Conservation (phyloP, 2,329 filamentous ascomycete genomes). For the Conoideocrella luteorostrata region DNA sequence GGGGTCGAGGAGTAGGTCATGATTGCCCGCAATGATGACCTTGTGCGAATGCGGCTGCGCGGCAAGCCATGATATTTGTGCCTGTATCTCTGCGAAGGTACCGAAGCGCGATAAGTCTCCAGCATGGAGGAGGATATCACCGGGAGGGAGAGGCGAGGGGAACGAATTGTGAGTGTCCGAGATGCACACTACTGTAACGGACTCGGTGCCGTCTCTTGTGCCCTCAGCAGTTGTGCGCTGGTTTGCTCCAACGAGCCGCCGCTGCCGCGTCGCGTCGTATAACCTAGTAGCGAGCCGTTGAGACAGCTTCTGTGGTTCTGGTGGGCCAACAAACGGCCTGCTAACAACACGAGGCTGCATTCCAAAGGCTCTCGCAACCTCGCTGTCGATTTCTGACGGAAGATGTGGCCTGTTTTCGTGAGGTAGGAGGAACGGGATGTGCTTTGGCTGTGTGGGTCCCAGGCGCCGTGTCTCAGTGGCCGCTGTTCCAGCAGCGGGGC, state of each 20-base stretch:
- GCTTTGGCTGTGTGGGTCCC: no score
- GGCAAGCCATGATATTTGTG: conserved; percentile 33
- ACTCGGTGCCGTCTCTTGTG: not conserved
- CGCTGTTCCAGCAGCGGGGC: no score
- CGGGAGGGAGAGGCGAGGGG: conserved; percentile 27
- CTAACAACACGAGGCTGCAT: not conserved
- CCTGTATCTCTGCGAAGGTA: conserved; percentile 31
- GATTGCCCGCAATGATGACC: conserved; percentile 40
- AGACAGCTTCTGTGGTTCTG: not conserved
- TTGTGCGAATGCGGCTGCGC: conserved; percentile 34
- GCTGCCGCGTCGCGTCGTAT: not conserved
- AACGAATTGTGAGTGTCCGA: conserved; percentile 39
- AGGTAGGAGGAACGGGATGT: no score
- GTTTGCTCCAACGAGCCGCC: not conserved
- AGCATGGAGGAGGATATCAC: conserved; percentile 42
- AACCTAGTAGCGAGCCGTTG: not conserved
- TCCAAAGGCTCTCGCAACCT: no score
- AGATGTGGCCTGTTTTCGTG: no score
- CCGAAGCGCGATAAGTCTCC: conserved; percentile 41
- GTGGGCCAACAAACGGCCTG: not conserved
- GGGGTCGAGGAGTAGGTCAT: conserved; percentile 30
- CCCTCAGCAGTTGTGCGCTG: not conserved
- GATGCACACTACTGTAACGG: conserved; percentile 29
- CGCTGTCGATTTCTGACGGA: no score
- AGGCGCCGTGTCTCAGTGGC: no score